Evolutionary conservation across 257 asterid species (phyloP), one percentile per base, ranked within the genome.

Genomic region (Nicotiana tomentosiformis): DNA sequence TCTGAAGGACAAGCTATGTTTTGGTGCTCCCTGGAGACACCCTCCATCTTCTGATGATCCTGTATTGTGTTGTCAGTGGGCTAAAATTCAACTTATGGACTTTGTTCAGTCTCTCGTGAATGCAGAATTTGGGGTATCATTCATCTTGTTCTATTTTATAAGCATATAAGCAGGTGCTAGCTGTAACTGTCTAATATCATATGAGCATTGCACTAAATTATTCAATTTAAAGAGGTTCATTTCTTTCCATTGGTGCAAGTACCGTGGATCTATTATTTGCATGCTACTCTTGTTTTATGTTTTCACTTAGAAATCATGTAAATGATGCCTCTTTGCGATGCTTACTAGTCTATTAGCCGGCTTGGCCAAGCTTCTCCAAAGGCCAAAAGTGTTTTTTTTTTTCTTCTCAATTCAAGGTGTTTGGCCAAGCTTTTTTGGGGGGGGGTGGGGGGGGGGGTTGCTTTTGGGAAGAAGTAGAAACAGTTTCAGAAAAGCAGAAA

Each of bases 1-100:
- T 82, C 81, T 93, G 0, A 88, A 93, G 87, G 95, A 93, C 87
- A 89, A 78, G 83, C 86, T 96, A 77, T 89, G 89, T 35, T 91
- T 93, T 86, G 99, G 99, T 83, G 94, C 98, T 83, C 95, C 99
- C 32, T 96, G 99, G 99, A 91, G 97, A 91, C 97, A 90, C 89
- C 94, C 96, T 83, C 97, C 97, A 1, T 84, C 85, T 76, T 77
- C 84, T 10, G 90, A 89, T 84, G 80, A 88, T 82, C 83, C 81
- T 81, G 10, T 78, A 60, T 66, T 49, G 66, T 77, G 82, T 64
- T 85, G 51, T 84, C 84, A 78, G 82, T 96, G 98, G 98, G 97
- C 98, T 72, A 96, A 93, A 89, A 81, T 94, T 90, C 99, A 96
- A 91, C 91, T 96, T 76, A 87, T 96, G 93, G 99, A 96, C 90